These are phyloP conservation scores for Nyctanthes arbortristis DNA, from an alignment of 257 asterid genomes.

Conservation along the genomic window DNA sequence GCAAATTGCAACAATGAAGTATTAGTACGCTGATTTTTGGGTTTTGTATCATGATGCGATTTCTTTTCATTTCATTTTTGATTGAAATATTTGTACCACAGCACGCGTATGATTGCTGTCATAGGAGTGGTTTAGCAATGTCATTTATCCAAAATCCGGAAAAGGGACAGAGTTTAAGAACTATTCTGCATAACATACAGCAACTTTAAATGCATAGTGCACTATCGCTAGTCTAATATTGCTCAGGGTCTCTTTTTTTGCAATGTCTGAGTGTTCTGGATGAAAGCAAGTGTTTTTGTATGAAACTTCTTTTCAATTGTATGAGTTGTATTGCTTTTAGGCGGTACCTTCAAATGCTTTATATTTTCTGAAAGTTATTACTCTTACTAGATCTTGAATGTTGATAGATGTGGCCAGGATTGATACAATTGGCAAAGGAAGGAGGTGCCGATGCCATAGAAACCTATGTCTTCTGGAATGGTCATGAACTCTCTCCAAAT, in stretches of 20 bases:
- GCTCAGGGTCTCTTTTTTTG: not conserved
- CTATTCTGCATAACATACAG: no score
- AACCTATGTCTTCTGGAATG: conserved; percentile 94
- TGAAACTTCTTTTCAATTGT: not conserved
- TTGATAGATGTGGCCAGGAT: conserved; percentile 87
- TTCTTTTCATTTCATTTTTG: not conserved
- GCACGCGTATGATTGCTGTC: no score
- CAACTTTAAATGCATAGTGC: no score
- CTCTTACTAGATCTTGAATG: not conserved
- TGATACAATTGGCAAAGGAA: conserved; percentile 76
- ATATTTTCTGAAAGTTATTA: not conserved
- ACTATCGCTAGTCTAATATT: not conserved
- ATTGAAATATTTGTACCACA: not conserved
- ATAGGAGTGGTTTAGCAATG: no score
- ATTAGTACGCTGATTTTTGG: not conserved
- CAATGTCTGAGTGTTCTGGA: not conserved
- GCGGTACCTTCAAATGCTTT: not conserved
- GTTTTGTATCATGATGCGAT: not conserved
- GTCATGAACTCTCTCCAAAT: conserved; percentile 80
- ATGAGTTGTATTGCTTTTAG: not conserved
- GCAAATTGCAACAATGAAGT: not conserved
- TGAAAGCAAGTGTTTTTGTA: not conserved
- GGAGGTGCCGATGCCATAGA: conserved; percentile 87
- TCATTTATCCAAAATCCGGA: not conserved
- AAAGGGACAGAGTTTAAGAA: no score